Conservation (phyloP, 2,329 filamentous ascomycete species). For the Phaeosphaeria sp. region DNA sequence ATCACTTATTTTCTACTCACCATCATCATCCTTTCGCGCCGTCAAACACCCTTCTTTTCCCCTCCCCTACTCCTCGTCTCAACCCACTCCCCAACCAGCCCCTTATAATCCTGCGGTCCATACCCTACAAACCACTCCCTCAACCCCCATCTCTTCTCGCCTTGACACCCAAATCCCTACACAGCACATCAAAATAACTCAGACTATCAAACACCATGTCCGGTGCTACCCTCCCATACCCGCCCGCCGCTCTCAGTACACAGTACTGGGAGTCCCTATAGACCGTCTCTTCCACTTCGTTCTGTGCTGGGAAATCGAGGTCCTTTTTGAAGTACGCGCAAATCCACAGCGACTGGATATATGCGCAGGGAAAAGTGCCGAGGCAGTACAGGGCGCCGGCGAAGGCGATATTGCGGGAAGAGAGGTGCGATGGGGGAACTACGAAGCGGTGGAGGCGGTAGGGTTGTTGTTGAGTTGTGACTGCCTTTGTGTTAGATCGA, state of each 20-base stretch:
- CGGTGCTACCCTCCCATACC: conserved; percentile 71
- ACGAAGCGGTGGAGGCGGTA: conserved; percentile 45
- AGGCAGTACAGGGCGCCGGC: conserved; percentile 44
- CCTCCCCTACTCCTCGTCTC: not conserved
- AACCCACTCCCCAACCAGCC: conserved; percentile 27
- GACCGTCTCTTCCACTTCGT: conserved; percentile 43
- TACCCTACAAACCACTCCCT: conserved; percentile 30
- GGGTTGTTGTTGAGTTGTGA: conserved; percentile 30
- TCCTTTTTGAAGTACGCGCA: conserved; percentile 67
- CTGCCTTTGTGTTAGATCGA: no score
- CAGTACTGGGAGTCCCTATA: conserved; percentile 73
- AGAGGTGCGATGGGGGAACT: not conserved
- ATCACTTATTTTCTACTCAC: not conserved
- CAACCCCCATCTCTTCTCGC: conserved; percentile 24
- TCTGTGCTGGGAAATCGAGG: conserved; percentile 40
- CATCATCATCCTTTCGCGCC: not conserved
- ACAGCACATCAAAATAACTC: conserved; percentile 37
- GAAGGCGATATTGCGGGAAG: conserved; percentile 9
- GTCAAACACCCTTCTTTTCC: not conserved
- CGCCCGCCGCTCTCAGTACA: conserved; percentile 73
- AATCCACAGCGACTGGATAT: conserved; percentile 56
- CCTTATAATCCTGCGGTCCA: conserved; percentile 31
- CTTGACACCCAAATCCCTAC: conserved; percentile 30
- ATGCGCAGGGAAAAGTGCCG: conserved; percentile 46
- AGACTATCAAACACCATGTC: conserved; percentile 41